phyloP scores from a whole-genome alignment of 345 rosid species.

The Citrus reticulata region DNA sequence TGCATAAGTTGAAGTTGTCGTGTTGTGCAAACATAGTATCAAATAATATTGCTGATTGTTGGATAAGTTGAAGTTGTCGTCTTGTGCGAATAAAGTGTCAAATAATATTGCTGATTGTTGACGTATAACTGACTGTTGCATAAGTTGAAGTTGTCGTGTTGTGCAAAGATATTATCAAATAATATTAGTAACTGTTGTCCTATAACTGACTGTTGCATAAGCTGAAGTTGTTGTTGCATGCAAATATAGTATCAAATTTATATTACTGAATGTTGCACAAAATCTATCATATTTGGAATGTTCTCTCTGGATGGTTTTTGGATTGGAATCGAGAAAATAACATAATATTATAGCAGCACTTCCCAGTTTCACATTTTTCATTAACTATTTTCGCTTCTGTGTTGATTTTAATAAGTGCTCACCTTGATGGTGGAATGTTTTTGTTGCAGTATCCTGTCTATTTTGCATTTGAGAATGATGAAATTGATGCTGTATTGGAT shows the following conservation, averaged over 20 bases:
- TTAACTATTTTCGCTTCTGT: background rate
- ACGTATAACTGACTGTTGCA: too few relatives aligned
- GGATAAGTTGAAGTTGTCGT: background rate
- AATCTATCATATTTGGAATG: background rate
- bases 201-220: too few relatives aligned
- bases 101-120: too few relatives aligned
- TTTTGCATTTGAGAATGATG: conserved; percentile 91
- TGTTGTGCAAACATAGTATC: background rate
- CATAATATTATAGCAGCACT: background rate
- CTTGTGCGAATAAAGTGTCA: background rate
- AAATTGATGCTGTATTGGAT: conserved; percentile 68
- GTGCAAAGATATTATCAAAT: too few relatives aligned
- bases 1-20: background rate
- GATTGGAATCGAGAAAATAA: background rate
- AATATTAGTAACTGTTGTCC: too few relatives aligned
- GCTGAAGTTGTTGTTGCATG: too few relatives aligned
- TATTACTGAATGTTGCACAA: too few relatives aligned
- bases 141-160: too few relatives aligned
- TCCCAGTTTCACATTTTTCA: background rate
- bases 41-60: background rate
- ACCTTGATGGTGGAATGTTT: conserved; percentile 7
- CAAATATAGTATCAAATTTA: too few relatives aligned
- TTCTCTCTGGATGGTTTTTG: background rate
- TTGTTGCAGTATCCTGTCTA: conserved; percentile 82
- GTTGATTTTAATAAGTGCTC: background rate